Base-by-base conservation (phyloP, 768 basidiomycete species). In the Kwoniella sp. region DNA sequence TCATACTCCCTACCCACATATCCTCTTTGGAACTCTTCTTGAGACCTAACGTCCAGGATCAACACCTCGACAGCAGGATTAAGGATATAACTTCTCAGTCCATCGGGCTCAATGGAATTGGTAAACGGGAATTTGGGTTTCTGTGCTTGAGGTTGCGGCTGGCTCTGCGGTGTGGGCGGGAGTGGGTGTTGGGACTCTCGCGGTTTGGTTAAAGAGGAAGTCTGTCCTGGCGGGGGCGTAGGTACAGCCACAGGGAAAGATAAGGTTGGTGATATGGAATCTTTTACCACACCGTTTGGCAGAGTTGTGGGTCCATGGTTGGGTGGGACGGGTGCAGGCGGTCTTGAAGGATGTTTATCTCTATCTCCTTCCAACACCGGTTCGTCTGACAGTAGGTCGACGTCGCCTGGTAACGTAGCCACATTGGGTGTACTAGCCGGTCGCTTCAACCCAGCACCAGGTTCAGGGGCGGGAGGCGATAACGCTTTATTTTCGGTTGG, bases 1-100 rank as follows among this genome's bases (percentile, higher is more conserved):
- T 86, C 84, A 30, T 77, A 76, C 37, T 76, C 74, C 30, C 40
- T 65, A 58, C 83, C 85, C 62, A 96, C 88, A 64, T 88, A 87
- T 58, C 88, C 90, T 19, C 73, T 80, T 65, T 91, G 86, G 71
- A 90, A 94, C 52, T 90, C 89, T 10, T 85, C 86, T 29, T 91
- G 84, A 19, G 85, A 83, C n/a, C 94, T 85, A 21, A 93, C 86
- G 77, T 96, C 94, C 21, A 97, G 83, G 15, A 96, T 70, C 1
- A 97, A 83, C 2, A 91, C 85, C 55, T 86, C 85, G 58, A 83
- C 71, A n/a, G 81, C 78, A 6, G 78, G 74, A 44, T 82, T 78
- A 65, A 85, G 78, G 61, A 88, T 79, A 73, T 88, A 91, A 1
- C 83, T 81, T 47, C 83, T 79, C 30, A 93, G 80, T 10, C 86